phyloP scores from a whole-genome alignment of 1,284 basidiomycete species.

The Blastosporella zonata region DNA sequence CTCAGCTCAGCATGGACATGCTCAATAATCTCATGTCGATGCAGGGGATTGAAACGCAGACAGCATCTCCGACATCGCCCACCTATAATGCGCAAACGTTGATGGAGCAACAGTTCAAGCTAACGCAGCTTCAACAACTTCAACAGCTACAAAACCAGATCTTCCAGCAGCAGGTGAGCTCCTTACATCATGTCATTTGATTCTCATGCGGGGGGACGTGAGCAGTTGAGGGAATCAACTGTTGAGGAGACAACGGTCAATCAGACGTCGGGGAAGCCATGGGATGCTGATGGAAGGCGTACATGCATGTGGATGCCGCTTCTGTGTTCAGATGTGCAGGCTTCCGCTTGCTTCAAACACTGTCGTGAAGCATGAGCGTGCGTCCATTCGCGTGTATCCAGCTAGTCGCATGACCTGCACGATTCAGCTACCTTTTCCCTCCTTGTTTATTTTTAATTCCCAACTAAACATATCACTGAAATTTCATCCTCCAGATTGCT shows the following conservation, averaged over 20 bases:
- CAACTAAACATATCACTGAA: not conserved
- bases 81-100: conserved; percentile 30
- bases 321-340: too few relatives aligned
- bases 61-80: conserved; percentile 14
- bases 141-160: conserved; percentile 80
- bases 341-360: not conserved
- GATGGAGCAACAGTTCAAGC: conserved; percentile 61
- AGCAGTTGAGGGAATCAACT: not conserved
- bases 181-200: conserved; percentile 12
- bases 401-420: too few relatives aligned
- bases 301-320: too few relatives aligned
- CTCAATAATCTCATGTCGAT: conserved; percentile 48
- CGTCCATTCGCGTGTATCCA: not conserved
- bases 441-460: not conserved
- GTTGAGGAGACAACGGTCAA: not conserved
- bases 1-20: conserved; percentile 43
- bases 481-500: conserved; percentile 51
- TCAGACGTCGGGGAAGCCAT: conserved; percentile 1
- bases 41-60: conserved; percentile 33
- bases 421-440: too few relatives aligned
- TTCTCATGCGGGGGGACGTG: not conserved
- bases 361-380: not conserved
- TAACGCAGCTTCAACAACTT: conserved; percentile 71
- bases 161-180: conserved; percentile 75
- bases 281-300: not conserved